Conservation (phyloP, 1,139 yeast genomes). For the Geotrichum cucujoidarum region DNA sequence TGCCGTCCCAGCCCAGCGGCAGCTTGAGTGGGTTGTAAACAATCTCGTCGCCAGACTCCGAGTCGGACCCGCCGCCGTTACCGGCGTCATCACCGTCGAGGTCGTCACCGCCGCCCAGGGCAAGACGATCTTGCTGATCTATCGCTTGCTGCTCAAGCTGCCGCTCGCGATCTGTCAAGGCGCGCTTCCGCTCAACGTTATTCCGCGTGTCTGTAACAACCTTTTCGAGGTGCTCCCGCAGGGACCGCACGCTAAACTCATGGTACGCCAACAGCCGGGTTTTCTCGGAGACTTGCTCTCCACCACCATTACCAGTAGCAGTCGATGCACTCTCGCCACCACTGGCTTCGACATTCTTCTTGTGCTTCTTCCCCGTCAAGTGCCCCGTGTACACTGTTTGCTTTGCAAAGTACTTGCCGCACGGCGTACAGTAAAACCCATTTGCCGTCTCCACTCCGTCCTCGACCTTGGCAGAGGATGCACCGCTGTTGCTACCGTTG, state of each 20-base stretch:
- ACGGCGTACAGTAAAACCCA: constrained; percentile 51
- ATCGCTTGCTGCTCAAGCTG: constrained; percentile 49
- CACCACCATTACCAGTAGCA: constrained; percentile 7
- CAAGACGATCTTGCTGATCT: constrained; percentile 31
- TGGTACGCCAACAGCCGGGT: constrained; percentile 25
- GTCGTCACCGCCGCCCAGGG: constrained; percentile 33
- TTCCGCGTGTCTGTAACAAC: constrained; percentile 48
- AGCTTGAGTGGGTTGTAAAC: constrained; percentile 47
- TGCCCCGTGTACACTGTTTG: constrained; percentile 65
- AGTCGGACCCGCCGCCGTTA: constrained; percentile 25
- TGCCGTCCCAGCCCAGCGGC: constrained; percentile 84
- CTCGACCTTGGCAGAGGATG: constrained; percentile 3
- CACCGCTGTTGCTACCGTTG: constrained; percentile 15
- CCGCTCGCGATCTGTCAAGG: constrained; percentile 71
- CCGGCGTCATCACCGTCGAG: constrained; percentile 22
- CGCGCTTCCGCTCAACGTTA: constrained; percentile 61
- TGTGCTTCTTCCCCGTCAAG: constrained; percentile 70
- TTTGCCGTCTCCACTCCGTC: constrained; percentile 19
- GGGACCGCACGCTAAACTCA: constrained; percentile 39
- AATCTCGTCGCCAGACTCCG: constrained; percentile 29
- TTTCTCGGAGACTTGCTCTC: constrained; percentile 14
- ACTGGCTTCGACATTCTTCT: constrained; percentile 42
- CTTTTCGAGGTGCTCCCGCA: constrained; percentile 39
- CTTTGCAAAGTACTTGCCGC: constrained; percentile 62
- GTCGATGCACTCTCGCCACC: too few species aligned